These are phyloP conservation scores for Gynostemma pentaphyllum DNA, from an alignment of 306 rosid species.

Conservation along the genomic window DNA sequence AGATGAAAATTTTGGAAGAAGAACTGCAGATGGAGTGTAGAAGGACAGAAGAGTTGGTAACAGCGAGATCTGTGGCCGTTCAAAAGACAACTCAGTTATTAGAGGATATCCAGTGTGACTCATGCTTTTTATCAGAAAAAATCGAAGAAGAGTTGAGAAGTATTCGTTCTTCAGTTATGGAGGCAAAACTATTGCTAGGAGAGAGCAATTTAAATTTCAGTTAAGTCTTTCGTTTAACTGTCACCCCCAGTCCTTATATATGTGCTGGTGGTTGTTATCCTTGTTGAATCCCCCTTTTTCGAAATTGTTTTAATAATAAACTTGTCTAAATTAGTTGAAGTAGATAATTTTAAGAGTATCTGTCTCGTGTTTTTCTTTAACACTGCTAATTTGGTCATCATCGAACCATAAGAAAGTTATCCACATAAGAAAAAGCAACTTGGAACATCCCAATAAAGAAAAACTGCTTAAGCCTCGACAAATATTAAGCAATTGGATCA, in stretches of 20 bases:
- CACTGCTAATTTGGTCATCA: too few relatives aligned
- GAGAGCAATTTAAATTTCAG: constrained; percentile 12
- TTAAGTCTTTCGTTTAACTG: constrained; percentile 6
- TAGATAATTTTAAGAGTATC: too few relatives aligned
- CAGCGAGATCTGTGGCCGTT: constrained; percentile 30
- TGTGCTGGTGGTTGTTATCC: not conserved
- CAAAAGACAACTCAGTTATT: constrained; percentile 29
- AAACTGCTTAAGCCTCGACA: not conserved
- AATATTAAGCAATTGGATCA: not conserved
- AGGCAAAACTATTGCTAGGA: constrained; percentile 45
- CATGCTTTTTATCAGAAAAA: constrained; percentile 33
- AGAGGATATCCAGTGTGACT: constrained; percentile 19
- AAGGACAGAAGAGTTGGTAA: constrained; percentile 35
- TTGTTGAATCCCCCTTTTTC: not conserved
- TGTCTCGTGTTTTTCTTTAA: too few relatives aligned
- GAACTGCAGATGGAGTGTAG: constrained; percentile 31
- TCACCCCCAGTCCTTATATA: not conserved
- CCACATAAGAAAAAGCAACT: not conserved
- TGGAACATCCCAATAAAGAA: not conserved
- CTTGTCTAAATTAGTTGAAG: not conserved
- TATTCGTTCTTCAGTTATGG: constrained; percentile 35
- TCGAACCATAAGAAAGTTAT: not conserved
- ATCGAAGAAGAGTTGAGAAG: constrained; percentile 42
- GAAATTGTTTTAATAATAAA: not conserved
- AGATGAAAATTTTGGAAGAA: constrained; percentile 44